Evolutionary conservation across 192 early-diverging fungal species (phyloP).

Genomic region (Dissophora globulifera): DNA sequence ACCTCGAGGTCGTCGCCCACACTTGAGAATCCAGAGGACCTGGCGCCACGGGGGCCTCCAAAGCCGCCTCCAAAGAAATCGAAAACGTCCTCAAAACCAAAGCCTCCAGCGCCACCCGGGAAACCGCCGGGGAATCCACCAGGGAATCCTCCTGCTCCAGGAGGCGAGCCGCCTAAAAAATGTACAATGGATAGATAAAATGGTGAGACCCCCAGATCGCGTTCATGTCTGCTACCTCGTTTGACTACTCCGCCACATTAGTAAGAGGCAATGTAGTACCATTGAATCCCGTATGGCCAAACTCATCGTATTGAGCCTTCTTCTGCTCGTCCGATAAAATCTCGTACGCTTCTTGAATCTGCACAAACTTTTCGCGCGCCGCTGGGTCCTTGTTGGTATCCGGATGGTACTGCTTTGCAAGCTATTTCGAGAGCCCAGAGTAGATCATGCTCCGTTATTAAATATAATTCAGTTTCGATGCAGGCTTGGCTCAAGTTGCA

Average conservation of each 20-base stretch:
- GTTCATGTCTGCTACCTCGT: too few relatives aligned
- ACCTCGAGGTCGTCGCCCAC: constrained; percentile 47
- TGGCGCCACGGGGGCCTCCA: constrained; percentile 25
- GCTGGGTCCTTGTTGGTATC: constrained; percentile 94
- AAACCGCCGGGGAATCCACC: constrained; percentile 72
- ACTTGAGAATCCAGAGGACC: constrained; percentile 38
- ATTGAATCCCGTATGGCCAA: constrained; percentile 70
- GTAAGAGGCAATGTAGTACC: constrained; percentile 11
- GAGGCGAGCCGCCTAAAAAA: constrained; percentile 35
- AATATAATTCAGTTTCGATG: too few relatives aligned
- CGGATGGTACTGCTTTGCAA: constrained; percentile 98
- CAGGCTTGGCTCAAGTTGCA: too few relatives aligned
- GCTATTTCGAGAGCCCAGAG: constrained; percentile 62
- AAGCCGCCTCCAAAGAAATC: constrained; percentile 78
- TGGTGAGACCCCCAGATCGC: too few relatives aligned
- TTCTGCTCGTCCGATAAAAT: constrained; percentile 94
- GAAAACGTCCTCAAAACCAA: constrained; percentile 73
- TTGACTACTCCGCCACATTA: too few relatives aligned
- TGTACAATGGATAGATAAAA: not conserved
- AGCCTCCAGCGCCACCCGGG: constrained; percentile 61
- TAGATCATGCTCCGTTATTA: too few relatives aligned
- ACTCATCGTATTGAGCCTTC: constrained; percentile 91
- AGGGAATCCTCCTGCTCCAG: constrained; percentile 66
- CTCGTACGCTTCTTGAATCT: constrained; percentile 98
- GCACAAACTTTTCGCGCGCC: constrained; percentile 96